Conservation (phyloP, 2,329 filamentous ascomycete species). For the Fusarium cicatricum region DNA sequence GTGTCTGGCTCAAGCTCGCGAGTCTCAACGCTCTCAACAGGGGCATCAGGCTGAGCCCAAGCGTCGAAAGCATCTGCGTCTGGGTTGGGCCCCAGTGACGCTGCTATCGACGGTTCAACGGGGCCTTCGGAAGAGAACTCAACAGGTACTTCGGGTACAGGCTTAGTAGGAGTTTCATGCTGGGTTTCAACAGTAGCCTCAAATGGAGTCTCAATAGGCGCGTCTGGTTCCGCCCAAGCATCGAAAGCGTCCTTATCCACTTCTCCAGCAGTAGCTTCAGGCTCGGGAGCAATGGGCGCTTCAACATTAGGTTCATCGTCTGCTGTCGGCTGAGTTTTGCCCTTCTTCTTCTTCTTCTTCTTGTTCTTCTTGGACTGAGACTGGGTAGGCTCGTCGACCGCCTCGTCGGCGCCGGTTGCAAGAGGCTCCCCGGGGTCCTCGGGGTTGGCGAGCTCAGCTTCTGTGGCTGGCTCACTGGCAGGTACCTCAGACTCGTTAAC, state of each 20-base stretch:
- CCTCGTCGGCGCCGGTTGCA: conserved; percentile 1
- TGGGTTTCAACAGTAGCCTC: not conserved
- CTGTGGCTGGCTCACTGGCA: conserved; percentile 1
- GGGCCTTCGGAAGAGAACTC: not conserved
- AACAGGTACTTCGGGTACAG: not conserved
- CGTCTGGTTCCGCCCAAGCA: conserved; percentile 23
- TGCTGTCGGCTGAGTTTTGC: conserved; percentile 15
- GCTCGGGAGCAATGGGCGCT: not conserved
- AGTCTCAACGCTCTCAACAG: not conserved
- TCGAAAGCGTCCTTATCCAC: conserved; percentile 27
- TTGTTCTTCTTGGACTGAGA: conserved; percentile 33
- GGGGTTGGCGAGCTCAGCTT: not conserved
- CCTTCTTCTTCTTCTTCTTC: conserved; percentile 42
- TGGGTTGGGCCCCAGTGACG: not conserved
- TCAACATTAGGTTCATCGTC: conserved; percentile 11
- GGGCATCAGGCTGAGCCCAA: conserved; percentile 20
- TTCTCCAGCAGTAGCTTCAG: conserved; percentile 6
- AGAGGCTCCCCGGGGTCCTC: conserved; percentile 26
- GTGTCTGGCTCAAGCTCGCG: conserved; percentile 10
- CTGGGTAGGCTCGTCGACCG: conserved; percentile 2
- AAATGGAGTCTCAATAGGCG: not conserved
- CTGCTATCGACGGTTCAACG: not conserved
- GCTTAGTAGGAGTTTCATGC: not conserved
- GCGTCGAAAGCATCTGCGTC: conserved; percentile 31
- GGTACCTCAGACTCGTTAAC: conserved; percentile 7